A percentile compares a stretch with the other conserved stretches of the same genome.
Conservation (phyloP, 225 moss, liverwort and hornwort genomes). For the Polytrichum formosum region DNA sequence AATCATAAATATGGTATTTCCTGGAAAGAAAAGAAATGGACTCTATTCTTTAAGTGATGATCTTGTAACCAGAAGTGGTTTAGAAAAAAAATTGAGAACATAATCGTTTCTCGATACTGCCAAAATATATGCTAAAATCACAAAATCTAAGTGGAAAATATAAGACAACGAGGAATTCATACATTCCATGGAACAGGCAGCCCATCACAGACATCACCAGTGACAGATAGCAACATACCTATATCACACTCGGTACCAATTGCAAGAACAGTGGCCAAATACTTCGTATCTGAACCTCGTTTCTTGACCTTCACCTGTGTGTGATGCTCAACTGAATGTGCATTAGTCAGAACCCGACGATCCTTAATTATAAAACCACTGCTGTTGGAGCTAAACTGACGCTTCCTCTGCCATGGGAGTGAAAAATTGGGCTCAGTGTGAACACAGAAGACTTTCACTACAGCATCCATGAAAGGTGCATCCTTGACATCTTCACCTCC, state of each 20-base stretch:
- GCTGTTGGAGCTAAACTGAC: constrained; percentile 96
- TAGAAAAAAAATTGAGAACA: too few species aligned
- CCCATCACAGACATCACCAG: constrained; percentile 13
- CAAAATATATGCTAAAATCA: too few species aligned
- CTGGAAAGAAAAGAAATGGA: too few species aligned
- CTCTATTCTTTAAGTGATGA: too few species aligned
- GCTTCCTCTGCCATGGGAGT: constrained; percentile 95
- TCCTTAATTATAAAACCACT: constrained; percentile 93
- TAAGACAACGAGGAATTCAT: constrained; percentile 8
- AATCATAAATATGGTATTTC: too few species aligned
- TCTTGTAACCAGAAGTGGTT: too few species aligned
- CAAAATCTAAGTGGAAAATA: too few species aligned
- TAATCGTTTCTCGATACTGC: too few species aligned
- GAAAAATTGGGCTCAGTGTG: constrained; percentile 99
- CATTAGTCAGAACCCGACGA: constrained; percentile 91
- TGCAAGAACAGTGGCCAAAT: constrained; percentile 93
- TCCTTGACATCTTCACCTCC: constrained; percentile 92
- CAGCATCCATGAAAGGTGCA: constrained; percentile 99
- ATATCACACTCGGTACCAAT: constrained; percentile 99
- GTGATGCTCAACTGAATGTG: constrained; percentile 98
- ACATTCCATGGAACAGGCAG: neutral
- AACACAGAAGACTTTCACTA: constrained; percentile 97
- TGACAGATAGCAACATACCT: constrained; percentile 44
- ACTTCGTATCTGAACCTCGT: constrained; percentile 97
- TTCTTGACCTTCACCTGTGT: constrained; percentile 99